These are phyloP conservation scores for Vigna angularis DNA, from an alignment of 306 rosid species.

Conservation along the genomic window DNA sequence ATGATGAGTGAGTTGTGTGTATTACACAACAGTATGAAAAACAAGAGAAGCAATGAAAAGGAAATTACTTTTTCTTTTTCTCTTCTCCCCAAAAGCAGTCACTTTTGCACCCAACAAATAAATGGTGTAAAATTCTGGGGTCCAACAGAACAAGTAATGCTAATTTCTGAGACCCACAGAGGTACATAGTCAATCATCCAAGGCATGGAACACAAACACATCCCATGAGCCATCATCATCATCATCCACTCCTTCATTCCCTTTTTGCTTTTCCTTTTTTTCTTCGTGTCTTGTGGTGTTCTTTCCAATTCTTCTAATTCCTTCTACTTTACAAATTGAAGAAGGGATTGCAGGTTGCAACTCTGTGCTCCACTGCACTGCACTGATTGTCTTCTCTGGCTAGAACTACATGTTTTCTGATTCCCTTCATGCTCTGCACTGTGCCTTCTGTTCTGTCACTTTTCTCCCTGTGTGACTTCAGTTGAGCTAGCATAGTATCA, in stretches of 20 bases:
- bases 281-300: conserved; percentile 50
- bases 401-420: conserved; percentile 57
- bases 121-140: conserved; percentile 26
- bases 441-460: conserved; percentile 62
- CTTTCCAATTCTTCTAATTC: neutral
- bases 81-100: conserved; percentile 33
- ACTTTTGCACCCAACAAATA: conserved; percentile 16
- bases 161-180: conserved; percentile 39
- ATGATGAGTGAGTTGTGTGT: conserved; percentile 51
- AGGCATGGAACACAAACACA: conserved; percentile 54
- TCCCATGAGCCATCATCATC: conserved; percentile 47
- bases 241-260: conserved; percentile 43
- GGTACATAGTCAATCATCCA: conserved; percentile 46
- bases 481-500: conserved; percentile 36
- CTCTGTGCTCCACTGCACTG: conserved; percentile 23
- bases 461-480: conserved; percentile 46
- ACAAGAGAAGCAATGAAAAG: conserved; percentile 13
- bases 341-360: conserved; percentile 6
- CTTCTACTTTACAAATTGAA: conserved; percentile 51
- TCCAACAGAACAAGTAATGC: neutral
- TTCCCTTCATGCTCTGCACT: conserved; percentile 80
- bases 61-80: neutral
- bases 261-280: conserved; percentile 36
- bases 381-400: conserved; percentile 51
- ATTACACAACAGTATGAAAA: neutral